Conservation (phyloP, 352 stramenopile species). For the Globisporangium abappressorium region DNA sequence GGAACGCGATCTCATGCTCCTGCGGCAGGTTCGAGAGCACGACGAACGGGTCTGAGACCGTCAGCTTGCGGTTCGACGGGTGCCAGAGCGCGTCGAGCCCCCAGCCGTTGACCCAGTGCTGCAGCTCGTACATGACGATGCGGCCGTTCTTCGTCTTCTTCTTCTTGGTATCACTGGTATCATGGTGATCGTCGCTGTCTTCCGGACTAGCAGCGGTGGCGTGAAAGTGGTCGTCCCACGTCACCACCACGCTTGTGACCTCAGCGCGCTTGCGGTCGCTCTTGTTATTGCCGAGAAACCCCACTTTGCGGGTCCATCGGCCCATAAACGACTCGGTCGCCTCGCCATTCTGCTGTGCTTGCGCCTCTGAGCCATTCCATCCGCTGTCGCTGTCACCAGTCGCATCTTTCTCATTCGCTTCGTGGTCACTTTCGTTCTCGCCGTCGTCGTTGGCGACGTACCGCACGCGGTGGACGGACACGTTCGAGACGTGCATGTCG, state of each 20-base stretch:
- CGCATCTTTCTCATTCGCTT: neutral
- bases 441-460: constrained; percentile 32
- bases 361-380: constrained; percentile 13
- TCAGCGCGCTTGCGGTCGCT: constrained; percentile 19
- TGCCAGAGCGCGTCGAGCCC: constrained; percentile 63
- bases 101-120: constrained; percentile 69
- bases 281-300: neutral
- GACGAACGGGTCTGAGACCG: constrained; percentile 48
- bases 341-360: neutral
- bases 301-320: constrained; percentile 11
- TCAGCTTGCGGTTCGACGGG: constrained; percentile 45
- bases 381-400: constrained; percentile 2
- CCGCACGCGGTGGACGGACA: constrained; percentile 60
- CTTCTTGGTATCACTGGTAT: neutral
- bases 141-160: neutral
- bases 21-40: constrained; percentile 49
- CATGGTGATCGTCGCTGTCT: neutral
- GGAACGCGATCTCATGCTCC: constrained; percentile 52
- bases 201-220: constrained; percentile 14
- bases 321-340: constrained; percentile 13
- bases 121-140: constrained; percentile 51
- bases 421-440: neutral
- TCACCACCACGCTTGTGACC: constrained; percentile 54
- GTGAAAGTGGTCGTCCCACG: constrained; percentile 61
- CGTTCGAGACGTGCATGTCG: constrained; percentile 49